Conservation (phyloP, 2,329 filamentous ascomycete species). For the Microcyclospora pomicola region DNA sequence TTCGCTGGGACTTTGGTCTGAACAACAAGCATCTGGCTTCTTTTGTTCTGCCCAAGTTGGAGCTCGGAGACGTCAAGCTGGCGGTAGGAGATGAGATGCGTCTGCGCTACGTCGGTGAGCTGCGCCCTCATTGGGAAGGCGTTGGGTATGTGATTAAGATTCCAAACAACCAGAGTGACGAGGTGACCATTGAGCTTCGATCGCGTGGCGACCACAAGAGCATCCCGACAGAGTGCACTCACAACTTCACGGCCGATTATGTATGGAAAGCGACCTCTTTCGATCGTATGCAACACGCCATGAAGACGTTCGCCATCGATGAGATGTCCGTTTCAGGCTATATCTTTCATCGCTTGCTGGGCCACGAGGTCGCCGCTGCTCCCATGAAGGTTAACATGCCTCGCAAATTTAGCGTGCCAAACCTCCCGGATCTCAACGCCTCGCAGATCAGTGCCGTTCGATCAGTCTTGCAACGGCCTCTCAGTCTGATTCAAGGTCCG, state of each 20-base stretch:
- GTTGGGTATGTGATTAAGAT: conserved; percentile 99
- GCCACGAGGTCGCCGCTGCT: conserved; percentile 84
- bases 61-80: conserved; percentile 93
- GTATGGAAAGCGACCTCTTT: conserved; percentile 99
- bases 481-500: conserved; percentile 92
- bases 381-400: conserved; percentile 93
- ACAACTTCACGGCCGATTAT: conserved; percentile 97
- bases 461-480: conserved; percentile 79
- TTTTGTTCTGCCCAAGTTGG: conserved; percentile 91
- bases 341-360: conserved; percentile 92
- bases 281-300: conserved; percentile 96
- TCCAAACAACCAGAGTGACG: conserved; percentile 96
- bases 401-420: conserved; percentile 91
- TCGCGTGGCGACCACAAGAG: conserved; percentile 93
- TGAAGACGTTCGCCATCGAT: conserved; percentile 97
- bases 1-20: conserved; percentile 86
- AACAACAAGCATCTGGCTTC: conserved; percentile 97
- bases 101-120: conserved; percentile 85
- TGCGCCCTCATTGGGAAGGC: conserved; percentile 86
- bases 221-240: conserved; percentile 87
- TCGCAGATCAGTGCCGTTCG: conserved; percentile 96
- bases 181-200: conserved; percentile 87
- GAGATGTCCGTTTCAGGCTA: conserved; percentile 98
- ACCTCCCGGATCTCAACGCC: conserved; percentile 83
- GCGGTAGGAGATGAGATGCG: conserved; percentile 98